A percentile compares a stretch with the other conserved stretches of the same genome.
Evolutionary conservation across 1,284 basidiomycete genomes (phyloP).

Genomic region (Apiotrichum mycotoxinovorans): DNA sequence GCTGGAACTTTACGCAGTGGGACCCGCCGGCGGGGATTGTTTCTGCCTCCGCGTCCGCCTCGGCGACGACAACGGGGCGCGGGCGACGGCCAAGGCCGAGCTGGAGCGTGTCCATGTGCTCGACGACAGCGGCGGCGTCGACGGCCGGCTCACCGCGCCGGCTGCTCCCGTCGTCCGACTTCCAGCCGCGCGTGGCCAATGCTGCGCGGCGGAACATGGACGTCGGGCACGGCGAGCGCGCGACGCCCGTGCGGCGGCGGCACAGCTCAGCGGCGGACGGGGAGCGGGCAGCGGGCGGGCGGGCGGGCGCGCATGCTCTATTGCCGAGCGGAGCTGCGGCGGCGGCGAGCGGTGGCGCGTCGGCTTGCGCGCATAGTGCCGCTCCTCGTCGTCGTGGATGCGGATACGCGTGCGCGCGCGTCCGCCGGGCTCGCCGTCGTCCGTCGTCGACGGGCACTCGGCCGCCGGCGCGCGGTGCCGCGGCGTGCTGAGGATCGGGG

Average conservation of each 20-base stretch:
- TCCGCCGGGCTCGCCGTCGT: conserved; percentile 8
- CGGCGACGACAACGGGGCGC: neutral
- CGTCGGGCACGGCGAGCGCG: neutral
- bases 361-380: conserved; percentile 11
- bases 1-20: neutral
- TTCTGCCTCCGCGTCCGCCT: neutral
- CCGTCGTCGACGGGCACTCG: conserved; percentile 4
- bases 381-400: conserved; percentile 11
- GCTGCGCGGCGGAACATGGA: neutral
- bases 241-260: conserved; percentile 17
- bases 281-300: conserved; percentile 30
- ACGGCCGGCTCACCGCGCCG: neutral
- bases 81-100: neutral
- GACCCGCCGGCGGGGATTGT: neutral
- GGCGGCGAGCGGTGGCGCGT: conserved; percentile 32
- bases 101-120: neutral
- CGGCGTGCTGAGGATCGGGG: conserved; percentile 12
- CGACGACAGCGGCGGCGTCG: neutral
- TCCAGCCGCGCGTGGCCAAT: conserved; percentile 6
- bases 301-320: neutral
- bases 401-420: conserved; percentile 9
- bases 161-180: conserved; percentile 11
- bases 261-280: conserved; percentile 32
- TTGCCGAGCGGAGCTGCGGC: conserved; percentile 11
- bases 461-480: neutral